Evolutionary conservation across 768 basidiomycete genomes (phyloP), one percentile per base, ranked within the genome.

Genomic region (Lactarius quietus): DNA sequence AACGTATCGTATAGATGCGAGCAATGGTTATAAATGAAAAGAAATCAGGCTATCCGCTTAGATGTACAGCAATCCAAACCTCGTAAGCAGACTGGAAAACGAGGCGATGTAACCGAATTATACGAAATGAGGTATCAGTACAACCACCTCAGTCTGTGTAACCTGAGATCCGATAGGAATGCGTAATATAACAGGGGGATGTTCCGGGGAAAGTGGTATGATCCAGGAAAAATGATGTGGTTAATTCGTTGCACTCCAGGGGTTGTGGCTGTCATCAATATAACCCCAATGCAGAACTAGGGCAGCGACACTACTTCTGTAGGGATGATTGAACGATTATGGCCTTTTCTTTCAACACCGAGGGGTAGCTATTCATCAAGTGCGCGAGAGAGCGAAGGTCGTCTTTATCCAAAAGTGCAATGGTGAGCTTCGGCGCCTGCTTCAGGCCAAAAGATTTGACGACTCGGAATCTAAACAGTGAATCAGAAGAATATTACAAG

Each of bases 341-440:
- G 29, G 69, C 67, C 54, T 69, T 69, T 74, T 92, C 90, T 77
- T 90, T 93, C 65, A 95, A 80, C 2, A 93, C 83, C 9, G 84
- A 77, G 14, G 91, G 89, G 74, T 92, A 94, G 73, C 90, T 90
- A 74, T 93, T 90, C 87, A 92, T 87, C 51, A 95, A 82, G 74
- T 93, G 91, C 7, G 91, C 89, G 55, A 95, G 82, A 6, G 92
- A 80, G 51, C 89, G 84, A 28, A 95, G 82, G 72, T 96, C 93
- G 65, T 95, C 94, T 70, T 88, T 82, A 71, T 95, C 92, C 66
- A 96, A 78, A 10, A 95, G 82, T 6, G 83, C 78, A 70, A 97
- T 92, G 1, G 93, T 95, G 67, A 93, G 78, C 73, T 94, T 94
- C 57, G 92, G 90, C 86, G 91, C 89, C 53, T 83, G 82, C 73